A percentile compares a stretch with the other conserved stretches of the same genome.
These are phyloP conservation scores for Chrysoporthe puriensis DNA, from an alignment of 2,329 filamentous ascomycete genomes.

Conservation along the genomic window DNA sequence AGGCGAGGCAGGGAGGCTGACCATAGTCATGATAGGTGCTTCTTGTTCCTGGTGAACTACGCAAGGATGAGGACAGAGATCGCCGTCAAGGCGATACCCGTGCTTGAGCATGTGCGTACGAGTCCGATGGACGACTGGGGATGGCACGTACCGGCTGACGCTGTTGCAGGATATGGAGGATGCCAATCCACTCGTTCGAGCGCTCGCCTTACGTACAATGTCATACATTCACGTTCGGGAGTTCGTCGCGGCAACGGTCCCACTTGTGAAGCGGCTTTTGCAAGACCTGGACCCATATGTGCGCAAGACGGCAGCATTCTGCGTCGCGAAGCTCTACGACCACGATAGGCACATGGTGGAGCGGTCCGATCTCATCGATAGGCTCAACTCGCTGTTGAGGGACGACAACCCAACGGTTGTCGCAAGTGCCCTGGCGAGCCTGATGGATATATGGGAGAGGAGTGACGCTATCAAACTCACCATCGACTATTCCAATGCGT, in stretches of 20 bases:
- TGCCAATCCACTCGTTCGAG: slow-evolving; percentile 86
- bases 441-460: slow-evolving; percentile 98
- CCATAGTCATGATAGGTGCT: slow-evolving; percentile 69
- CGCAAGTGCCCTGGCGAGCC: slow-evolving; percentile 83
- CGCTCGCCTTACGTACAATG: slow-evolving; percentile 89
- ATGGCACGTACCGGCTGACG: slow-evolving; percentile 28
- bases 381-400: slow-evolving; percentile 83
- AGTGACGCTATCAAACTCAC: slow-evolving; percentile 98
- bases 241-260: slow-evolving; percentile 89
- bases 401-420: slow-evolving; percentile 98
- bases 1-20: slow-evolving; percentile 24
- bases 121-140: not conserved
- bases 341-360: slow-evolving; percentile 92
- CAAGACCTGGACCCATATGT: slow-evolving; percentile 92
- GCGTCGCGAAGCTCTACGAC: slow-evolving; percentile 96
- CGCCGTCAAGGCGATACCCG: slow-evolving; percentile 88
- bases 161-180: slow-evolving; percentile 82
- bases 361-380: slow-evolving; percentile 86
- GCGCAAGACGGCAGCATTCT: slow-evolving; percentile 94
- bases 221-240: slow-evolving; percentile 97
- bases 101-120: slow-evolving; percentile 72
- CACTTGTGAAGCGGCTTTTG: slow-evolving; percentile 80
- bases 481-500: slow-evolving; percentile 96
- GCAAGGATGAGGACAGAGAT: slow-evolving; percentile 92
- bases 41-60: slow-evolving; percentile 96